Conservation (phyloP, 2,329 filamentous ascomycete species). For the Herpotrichia juniperi region DNA sequence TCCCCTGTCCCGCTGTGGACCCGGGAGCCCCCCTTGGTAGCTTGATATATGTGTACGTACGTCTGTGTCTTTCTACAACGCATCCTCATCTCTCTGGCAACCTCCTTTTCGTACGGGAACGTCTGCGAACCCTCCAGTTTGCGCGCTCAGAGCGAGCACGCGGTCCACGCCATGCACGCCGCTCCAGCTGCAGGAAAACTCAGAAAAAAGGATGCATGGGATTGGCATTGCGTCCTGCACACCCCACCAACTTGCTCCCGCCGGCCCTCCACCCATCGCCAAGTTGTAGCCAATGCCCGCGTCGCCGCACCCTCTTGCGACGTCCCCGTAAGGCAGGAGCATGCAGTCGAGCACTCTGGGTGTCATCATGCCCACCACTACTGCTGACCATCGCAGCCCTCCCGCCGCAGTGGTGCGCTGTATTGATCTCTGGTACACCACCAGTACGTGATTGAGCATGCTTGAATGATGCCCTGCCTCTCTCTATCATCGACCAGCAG, state of each 20-base stretch:
- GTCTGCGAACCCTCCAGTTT: slow-evolving; percentile 26
- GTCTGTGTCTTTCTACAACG: background rate
- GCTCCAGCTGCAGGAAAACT: slow-evolving; percentile 31
- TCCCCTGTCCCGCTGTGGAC: slow-evolving; percentile 2
- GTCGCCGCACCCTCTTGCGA: slow-evolving; percentile 3
- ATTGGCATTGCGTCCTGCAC: slow-evolving; percentile 20
- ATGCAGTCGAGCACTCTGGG: slow-evolving; percentile 22
- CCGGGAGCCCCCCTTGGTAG: background rate
- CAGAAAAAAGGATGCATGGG: slow-evolving; percentile 26
- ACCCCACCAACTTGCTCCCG: slow-evolving; percentile 26
- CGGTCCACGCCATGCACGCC: slow-evolving; percentile 14
- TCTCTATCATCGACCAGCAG: background rate
- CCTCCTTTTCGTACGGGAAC: background rate
- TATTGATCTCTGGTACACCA: slow-evolving; percentile 1
- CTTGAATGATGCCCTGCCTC: background rate
- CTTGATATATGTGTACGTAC: background rate
- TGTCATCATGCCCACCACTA: slow-evolving; percentile 26
- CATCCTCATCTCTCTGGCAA: background rate
- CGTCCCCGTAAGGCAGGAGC: slow-evolving; percentile 26
- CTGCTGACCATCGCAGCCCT: slow-evolving; percentile 9
- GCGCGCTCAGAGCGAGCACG: slow-evolving; percentile 22
- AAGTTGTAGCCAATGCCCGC: slow-evolving; percentile 20
- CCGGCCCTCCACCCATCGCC: slow-evolving; percentile 11
- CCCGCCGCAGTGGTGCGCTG: slow-evolving; percentile 18
- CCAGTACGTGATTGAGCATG: slow-evolving; percentile 4